Evolutionary conservation across 2,329 filamentous ascomycete genomes (phyloP), one percentile per base, ranked within the genome.

Genomic region (Talaromyces funiculosus): DNA sequence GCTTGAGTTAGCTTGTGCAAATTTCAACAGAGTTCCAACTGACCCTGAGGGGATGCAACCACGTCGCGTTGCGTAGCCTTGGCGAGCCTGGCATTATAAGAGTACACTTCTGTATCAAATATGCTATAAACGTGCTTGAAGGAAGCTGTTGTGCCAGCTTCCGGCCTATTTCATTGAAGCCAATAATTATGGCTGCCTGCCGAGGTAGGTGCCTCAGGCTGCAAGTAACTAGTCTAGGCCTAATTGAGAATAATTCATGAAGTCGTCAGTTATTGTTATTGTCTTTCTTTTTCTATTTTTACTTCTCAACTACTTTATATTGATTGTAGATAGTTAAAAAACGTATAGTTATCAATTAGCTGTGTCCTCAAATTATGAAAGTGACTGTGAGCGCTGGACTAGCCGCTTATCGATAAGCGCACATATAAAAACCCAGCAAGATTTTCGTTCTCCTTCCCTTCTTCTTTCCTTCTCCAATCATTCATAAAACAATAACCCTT

Each of bases 1-100:
- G 18, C n/a, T 24, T 18, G 43, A 7, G 53, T 38, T 16, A 57
- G 45, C 45, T 43, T 54, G 63, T 7, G 20, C 40, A 43, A 43
- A 4, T 40, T 12, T 10, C 12, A 56, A 24, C 1, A 4, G 51
- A 26, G 38, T 8, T 16, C 33, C 37, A n/a, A 68, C 72, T 64
- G 69, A 80, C 79, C 67, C 76, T 75, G 42, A 81, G 57, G 38
- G 79, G 79, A 67, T 80, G 81, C 31, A 81, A 68, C 76, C 78
- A 81, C 20, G 75, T 73, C 57, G 76, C 75, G 60, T 69, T 69
- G 51, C 68, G 60, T 56, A 58, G n/a, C 29, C 14, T 57, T 24
- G 49, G 29, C 8, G 54, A 35, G 18, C 40, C 55, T 33, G 55
- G 31, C 60, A 61, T 61, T 40, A 2, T 51, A 9, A 8, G 5